Percentiles rank a stretch among this genome's conserved stretches.
phyloP scores from a whole-genome alignment of 495 filamentous ascomycete species.

The Mycothermus thermophilus region DNA sequence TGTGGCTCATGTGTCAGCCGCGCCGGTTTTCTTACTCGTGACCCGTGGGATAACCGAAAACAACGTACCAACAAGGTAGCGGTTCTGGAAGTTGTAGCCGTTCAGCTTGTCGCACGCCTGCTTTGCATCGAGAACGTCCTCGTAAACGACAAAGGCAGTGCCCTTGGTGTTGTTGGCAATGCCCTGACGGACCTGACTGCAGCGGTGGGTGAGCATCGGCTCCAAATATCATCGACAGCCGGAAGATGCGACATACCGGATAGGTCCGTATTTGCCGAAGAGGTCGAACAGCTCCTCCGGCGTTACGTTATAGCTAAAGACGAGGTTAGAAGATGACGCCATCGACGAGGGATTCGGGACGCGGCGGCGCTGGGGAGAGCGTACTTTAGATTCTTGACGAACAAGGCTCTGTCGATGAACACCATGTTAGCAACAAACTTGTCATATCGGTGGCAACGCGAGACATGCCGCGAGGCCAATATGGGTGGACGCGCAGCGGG shows the following conservation, averaged over 20 bases:
- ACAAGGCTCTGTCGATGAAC: conserved; percentile 59
- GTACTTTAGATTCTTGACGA: conserved; percentile 94
- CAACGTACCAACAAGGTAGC: conserved; percentile 90
- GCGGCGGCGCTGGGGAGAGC: too few species aligned
- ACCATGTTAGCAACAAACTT: conserved; percentile 18
- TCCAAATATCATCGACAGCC: too few species aligned
- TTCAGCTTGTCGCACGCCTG: conserved; percentile 97
- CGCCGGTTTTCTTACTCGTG: background rate
- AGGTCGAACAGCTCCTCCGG: conserved; percentile 88
- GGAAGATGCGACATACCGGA: conserved; percentile 52
- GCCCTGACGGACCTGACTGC: conserved; percentile 93
- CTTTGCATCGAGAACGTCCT: conserved; percentile 98
- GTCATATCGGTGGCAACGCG: too few species aligned
- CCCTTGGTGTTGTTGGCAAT: conserved; percentile 96
- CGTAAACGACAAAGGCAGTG: conserved; percentile 97
- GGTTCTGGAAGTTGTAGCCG: conserved; percentile 99
- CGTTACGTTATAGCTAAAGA: conserved; percentile 78
- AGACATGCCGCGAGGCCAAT: conserved; percentile 2
- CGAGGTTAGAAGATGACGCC: conserved; percentile 11
- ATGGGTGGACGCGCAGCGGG: background rate
- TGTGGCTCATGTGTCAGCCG: conserved; percentile 27
- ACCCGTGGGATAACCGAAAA: background rate
- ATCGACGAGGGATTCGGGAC: conserved; percentile 1
- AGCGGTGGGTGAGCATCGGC: conserved; percentile 20
- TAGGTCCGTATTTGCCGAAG: conserved; percentile 86